phyloP scores from a whole-genome alignment of 768 basidiomycete genomes.

The Pleurotus eryngii region DNA sequence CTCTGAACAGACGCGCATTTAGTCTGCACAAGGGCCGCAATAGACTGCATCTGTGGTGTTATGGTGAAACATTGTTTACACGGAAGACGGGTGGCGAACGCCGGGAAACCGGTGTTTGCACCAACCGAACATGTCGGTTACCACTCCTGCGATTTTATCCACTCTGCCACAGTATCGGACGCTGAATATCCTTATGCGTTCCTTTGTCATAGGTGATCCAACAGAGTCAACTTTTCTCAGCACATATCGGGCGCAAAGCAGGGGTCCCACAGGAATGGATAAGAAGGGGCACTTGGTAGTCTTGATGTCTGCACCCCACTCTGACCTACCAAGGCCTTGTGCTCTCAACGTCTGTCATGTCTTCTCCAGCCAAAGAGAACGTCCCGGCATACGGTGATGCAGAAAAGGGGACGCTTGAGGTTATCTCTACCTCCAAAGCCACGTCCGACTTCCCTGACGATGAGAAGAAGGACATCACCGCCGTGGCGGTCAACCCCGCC shows the following conservation, averaged over 20 bases:
- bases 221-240: constrained; percentile 3
- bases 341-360: constrained; percentile 31
- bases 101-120: constrained; percentile 7
- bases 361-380: constrained; percentile 35
- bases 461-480: constrained; percentile 36
- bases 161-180: constrained; percentile 4
- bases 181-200: constrained; percentile 1
- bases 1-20: too few relatives aligned
- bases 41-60: background rate
- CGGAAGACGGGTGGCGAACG: constrained; percentile 4
- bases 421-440: constrained; percentile 29
- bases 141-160: constrained; percentile 8
- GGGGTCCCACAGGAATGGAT: constrained; percentile 4
- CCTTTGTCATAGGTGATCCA: constrained; percentile 8
- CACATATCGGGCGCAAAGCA: constrained; percentile 2
- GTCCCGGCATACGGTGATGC: constrained; percentile 46
- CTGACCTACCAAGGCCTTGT: background rate
- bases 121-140: constrained; percentile 8
- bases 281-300: constrained; percentile 5
- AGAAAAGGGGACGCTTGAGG: constrained; percentile 56
- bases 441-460: constrained; percentile 26
- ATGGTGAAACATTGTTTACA: constrained; percentile 4
- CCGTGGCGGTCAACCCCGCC: constrained; percentile 20
- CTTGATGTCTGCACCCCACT: constrained; percentile 3
- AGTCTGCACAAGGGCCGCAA: background rate